Base-by-base conservation (phyloP, 495 filamentous ascomycete species). In the Neurospora tetraspora region DNA sequence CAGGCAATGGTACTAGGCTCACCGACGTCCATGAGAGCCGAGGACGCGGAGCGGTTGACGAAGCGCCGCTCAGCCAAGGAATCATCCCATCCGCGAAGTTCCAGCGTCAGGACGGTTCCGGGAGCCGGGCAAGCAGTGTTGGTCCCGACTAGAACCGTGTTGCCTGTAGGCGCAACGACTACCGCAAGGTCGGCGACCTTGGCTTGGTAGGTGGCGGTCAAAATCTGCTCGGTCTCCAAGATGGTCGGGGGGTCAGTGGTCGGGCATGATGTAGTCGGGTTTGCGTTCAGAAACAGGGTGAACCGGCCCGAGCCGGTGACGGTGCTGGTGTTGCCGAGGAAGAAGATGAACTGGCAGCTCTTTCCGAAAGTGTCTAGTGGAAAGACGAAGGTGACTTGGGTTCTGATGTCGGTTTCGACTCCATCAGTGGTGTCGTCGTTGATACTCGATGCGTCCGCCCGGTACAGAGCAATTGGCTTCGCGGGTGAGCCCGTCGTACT, bases 291-390 rank as follows among this genome's bases (percentile, higher is more conserved):
- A 6, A 31, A 7, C 27, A 61, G 6, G 27, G 3, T 1, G 27
- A 61, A 61, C 3, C 14, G 16, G 53, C 27, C 53, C 23, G 27
- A 61, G 6, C 53, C 53, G 53, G 27, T 61, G 6, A 61, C 27
- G 6, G 53, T 61, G 53, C 27, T 61, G 53, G 53, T 61, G 53
- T 61, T 61, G 27, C 53, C 53, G 53, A 61, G 53, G 53, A 61
- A 61, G 27, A 61, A 61, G 23, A 61, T 2, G 27, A 61, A 34
- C 53, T 61, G 53, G 53, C 53, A 61, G 27, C 18, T 61, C 27
- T 61, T 61, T 7, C 14, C 27, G 12, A 16, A 1, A 14, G 34
- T 27, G 12, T 31, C 23, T 14, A 61, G 27, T 5, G 53, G 53
- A 2, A 61, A 18, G 3, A 16, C 8, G 12, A 61, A 61, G 14